Conservation (phyloP, 2,329 filamentous ascomycete genomes). For the Rutstroemia sp. region DNA sequence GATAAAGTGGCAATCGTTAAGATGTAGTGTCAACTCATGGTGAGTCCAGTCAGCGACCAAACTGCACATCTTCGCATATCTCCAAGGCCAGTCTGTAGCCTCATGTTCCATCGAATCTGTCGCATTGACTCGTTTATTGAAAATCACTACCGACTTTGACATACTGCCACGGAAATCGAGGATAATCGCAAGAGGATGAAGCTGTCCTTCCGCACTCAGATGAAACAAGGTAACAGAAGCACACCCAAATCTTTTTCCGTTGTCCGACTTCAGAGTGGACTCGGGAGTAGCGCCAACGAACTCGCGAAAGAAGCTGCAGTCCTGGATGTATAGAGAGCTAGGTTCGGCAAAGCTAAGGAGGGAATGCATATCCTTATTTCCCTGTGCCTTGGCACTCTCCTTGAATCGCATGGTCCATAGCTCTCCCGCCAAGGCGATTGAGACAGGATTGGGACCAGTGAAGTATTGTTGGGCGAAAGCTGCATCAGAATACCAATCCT, state of each 20-base stretch:
- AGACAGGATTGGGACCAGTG: constrained; percentile 30
- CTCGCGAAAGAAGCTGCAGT: constrained; percentile 25
- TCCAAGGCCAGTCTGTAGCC: constrained; percentile 42
- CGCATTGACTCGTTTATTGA: constrained; percentile 38
- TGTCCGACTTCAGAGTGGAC: constrained; percentile 7
- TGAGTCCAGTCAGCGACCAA: constrained; percentile 1
- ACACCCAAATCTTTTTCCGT: constrained; percentile 23
- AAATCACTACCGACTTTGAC: constrained; percentile 40
- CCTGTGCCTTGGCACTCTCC: constrained; percentile 11
- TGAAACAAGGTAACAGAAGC: constrained; percentile 38
- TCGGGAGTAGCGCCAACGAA: constrained; percentile 4
- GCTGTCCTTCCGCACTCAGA: constrained; percentile 36
- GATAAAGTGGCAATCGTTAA: constrained; percentile 11
- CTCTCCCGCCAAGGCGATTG: constrained; percentile 15
- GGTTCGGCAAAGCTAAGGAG: constrained; percentile 11
- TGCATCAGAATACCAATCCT: constrained; percentile 27
- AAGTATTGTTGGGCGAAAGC: constrained; percentile 37
- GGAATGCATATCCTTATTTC: constrained; percentile 8
- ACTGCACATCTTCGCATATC: constrained; percentile 20
- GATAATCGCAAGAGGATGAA: constrained; percentile 43
- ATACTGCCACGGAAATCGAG: constrained; percentile 39
- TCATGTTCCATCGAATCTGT: constrained; percentile 29
- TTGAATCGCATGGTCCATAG: constrained; percentile 20
- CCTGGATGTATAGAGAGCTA: constrained; percentile 21
- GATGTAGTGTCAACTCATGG: constrained; percentile 9